Base-by-base conservation (phyloP, 352 stramenopile species). In the Globisporangium recalcitrans region DNA sequence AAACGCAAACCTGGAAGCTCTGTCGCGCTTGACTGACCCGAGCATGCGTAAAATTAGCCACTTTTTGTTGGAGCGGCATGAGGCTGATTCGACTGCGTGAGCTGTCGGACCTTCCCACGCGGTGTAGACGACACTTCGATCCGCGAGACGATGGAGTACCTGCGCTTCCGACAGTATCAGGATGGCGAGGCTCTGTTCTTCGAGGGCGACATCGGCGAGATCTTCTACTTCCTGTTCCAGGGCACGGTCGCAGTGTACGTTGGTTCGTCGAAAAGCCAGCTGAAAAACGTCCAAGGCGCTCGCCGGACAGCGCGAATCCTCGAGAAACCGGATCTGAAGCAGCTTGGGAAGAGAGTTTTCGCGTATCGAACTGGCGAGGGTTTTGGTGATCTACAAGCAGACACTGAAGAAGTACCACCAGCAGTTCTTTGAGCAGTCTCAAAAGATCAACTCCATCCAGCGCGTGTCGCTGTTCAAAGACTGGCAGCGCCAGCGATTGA, bases 221-320 rank as follows among this genome's bases (percentile, higher is more conserved):
- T 69, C 5, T 88, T 85, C 58, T 88, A 82, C 60, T 67, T 85
- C 16, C 26, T 83, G 9, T 72, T 84, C n/a, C 55, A 80, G 10
- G 78, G 78, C 47, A 77, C 63, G 9, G 72, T 88, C 21, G 76
- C 70, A 1, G 79, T 88, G 24, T 88, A 81, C 52, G 72, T 77
- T 19, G 78, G 69, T n/a, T 68, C 75, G 26, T 65, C 63, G 10
- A 56, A 51, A 29, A 42, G 38, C 26, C 40, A 52, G 8, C 24
- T 40, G 24, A 62, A 53, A 26, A n/a, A 22, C 55, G 44, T 62
- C 0, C 67, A 70, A 8, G 67, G 70, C 14, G 78, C 48, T 27
- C 64, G 62, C 57, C 59, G 66, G 13, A 62, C 19, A n/a, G 21
- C 26, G 26, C 32, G 11, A 27, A 59, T 46, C 34, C 31, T 63